These are phyloP conservation scores for Globisporangium sylvaticum DNA, from an alignment of 352 stramenopile species.

Conservation along the genomic window DNA sequence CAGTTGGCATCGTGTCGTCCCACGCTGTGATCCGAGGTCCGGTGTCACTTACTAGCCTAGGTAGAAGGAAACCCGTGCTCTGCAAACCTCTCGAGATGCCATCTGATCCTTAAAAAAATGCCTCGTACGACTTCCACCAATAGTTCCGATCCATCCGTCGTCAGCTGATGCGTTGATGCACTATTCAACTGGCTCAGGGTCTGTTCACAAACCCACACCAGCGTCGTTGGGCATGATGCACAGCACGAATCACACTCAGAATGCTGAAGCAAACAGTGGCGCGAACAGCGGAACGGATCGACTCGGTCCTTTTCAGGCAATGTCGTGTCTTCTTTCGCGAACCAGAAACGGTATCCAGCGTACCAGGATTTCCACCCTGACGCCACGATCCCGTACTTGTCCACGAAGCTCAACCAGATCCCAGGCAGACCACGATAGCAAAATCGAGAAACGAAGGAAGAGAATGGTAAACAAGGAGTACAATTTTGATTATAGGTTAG, in stretches of 20 bases:
- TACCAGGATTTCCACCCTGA: conserved; percentile 28
- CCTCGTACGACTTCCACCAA: conserved; percentile 8
- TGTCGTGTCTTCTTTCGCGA: conserved; percentile 35
- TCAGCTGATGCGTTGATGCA: conserved; percentile 23
- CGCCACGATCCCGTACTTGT: conserved; percentile 32
- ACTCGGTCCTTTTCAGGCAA: conserved; percentile 37
- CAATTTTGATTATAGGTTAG: not conserved
- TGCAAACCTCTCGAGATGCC: conserved; percentile 7
- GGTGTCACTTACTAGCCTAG: conserved; percentile 24
- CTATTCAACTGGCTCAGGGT: conserved; percentile 4
- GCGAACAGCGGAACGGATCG: not conserved
- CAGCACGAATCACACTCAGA: not conserved
- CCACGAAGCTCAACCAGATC: conserved; percentile 31
- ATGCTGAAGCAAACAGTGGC: conserved; percentile 7
- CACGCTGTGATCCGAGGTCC: conserved; percentile 40
- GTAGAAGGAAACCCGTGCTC: conserved; percentile 20
- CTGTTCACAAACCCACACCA: conserved; percentile 7
- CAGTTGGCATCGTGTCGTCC: conserved; percentile 42
- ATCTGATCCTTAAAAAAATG: not conserved
- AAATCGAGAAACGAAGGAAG: not conserved
- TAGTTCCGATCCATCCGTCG: conserved; percentile 37
- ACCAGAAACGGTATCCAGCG: conserved; percentile 41
- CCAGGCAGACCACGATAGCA: not conserved
- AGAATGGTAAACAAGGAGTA: not conserved
- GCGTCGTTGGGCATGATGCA: not conserved